Conservation (phyloP, 345 rosid species). For the Rhizophora apiculata region DNA sequence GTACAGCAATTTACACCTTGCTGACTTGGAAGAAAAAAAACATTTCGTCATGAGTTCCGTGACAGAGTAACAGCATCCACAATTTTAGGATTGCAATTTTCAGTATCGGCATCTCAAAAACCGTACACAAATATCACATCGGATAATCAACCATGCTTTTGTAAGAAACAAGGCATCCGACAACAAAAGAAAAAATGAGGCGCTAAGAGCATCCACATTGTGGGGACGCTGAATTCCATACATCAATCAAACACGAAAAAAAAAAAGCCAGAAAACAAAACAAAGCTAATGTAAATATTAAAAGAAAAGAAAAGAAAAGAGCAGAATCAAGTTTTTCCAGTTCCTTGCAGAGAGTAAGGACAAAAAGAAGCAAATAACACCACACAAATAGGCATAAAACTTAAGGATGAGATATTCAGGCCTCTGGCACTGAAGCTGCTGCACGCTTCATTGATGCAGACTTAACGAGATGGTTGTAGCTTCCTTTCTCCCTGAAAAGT, state of each 20-base stretch:
- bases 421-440: conserved; percentile 60
- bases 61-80: too few species aligned
- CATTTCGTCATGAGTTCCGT: too few species aligned
- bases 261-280: background rate
- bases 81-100: too few species aligned
- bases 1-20: too few species aligned
- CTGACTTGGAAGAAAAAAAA: too few species aligned
- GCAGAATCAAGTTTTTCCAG: background rate
- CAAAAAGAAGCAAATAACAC: conserved; percentile 11
- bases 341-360: conserved; percentile 14
- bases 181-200: too few species aligned
- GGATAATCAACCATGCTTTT: too few species aligned
- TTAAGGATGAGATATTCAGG: conserved; percentile 32
- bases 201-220: conserved; percentile 8
- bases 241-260: conserved; percentile 19
- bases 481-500: conserved; percentile 98
- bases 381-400: conserved; percentile 13
- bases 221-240: background rate
- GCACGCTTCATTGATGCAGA: conserved; percentile 77
- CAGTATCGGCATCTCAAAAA: too few species aligned
- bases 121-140: too few species aligned
- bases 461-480: conserved; percentile 87
- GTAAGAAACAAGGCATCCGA: too few species aligned
- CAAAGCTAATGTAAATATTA: background rate
- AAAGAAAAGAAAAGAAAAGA: background rate